Evolutionary conservation across 148 eudicot species (phyloP).

Genomic region (Amaranthus hypochondriacus): DNA sequence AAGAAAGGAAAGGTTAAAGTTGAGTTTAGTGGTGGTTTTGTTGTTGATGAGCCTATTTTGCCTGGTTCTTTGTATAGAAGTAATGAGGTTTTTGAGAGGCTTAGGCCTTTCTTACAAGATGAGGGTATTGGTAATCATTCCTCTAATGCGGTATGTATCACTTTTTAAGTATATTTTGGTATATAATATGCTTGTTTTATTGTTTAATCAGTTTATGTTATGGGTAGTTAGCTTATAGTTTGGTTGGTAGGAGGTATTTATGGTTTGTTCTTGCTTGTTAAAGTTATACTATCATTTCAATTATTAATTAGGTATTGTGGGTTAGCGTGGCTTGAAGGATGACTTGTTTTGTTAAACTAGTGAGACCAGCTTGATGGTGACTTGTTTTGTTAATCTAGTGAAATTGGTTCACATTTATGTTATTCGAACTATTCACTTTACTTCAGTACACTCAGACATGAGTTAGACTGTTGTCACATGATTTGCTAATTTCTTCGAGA

Average conservation of each 20-base stretch:
- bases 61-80: conserved; percentile 80
- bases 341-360: not conserved
- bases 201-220: not conserved
- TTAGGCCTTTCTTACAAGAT: conserved; percentile 65
- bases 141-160: conserved; percentile 52
- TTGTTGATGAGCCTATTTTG: conserved; percentile 34
- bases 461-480: too few species aligned
- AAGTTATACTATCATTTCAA: not conserved
- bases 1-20: not conserved
- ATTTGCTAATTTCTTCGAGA: too few species aligned
- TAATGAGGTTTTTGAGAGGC: conserved; percentile 69
- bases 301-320: not conserved
- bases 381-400: not conserved
- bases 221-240: not conserved
- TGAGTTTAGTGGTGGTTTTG: conserved; percentile 31
- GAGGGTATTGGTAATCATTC: conserved; percentile 39
- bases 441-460: too few species aligned
- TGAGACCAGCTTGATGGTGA: not conserved
- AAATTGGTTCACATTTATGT: too few species aligned
- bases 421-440: too few species aligned
- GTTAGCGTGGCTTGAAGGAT: not conserved
- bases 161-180: not conserved
- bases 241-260: conserved; percentile 3
- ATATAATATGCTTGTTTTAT: not conserved
- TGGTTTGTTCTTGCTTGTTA: too few species aligned